Evolutionary conservation across 257 asterid genomes (phyloP), one percentile per base, ranked within the genome.

Genomic region (Penstemon eatonii): DNA sequence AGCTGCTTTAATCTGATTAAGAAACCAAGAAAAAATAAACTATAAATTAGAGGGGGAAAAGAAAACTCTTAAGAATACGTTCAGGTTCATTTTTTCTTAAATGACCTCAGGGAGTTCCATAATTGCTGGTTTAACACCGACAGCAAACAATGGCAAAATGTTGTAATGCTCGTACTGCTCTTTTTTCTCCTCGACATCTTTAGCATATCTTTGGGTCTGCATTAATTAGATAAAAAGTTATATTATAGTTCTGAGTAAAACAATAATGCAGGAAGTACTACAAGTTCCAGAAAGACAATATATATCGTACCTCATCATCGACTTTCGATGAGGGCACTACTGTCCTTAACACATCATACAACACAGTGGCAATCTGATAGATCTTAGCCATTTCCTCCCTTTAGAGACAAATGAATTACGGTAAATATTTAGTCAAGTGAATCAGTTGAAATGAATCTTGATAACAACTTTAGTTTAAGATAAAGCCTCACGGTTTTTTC

Each of bases 311-410:
- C 99, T 83, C 82, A 3, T 67, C 78, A 65, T 89, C 99, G 53
- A 91, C 71, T 79, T 79, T 81, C 60, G 75, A 43, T 58, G 75
- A 54, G 73, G 91, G 95, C 58, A 86, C 89, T 33, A 94, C 86
- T 11, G 95, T 80, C 75, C 62, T 82, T 77, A 91, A 80, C 79
- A 87, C 89, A 77, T 94, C 97, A 74, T 89, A 87, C 74, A 94
- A 57, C 65, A 94, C 99, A 6, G 89, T 73, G 60, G 99, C 99
- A 79, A 86, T 84, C 79, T 89, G 99, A 82, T 80, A 84, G 58
- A 89, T 82, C 86, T 89, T 94, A 50, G 96, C 95, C 91, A 94
- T 87, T 81, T 94, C 96, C 86, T 89, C 96, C 78, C 99, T 94
- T 70, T 70, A 67, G 56, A 75, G 54, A 52, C 46, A 49, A 39